Evolutionary conservation across 352 stramenopile species (phyloP).

Genomic region (Pythium coloratum): DNA sequence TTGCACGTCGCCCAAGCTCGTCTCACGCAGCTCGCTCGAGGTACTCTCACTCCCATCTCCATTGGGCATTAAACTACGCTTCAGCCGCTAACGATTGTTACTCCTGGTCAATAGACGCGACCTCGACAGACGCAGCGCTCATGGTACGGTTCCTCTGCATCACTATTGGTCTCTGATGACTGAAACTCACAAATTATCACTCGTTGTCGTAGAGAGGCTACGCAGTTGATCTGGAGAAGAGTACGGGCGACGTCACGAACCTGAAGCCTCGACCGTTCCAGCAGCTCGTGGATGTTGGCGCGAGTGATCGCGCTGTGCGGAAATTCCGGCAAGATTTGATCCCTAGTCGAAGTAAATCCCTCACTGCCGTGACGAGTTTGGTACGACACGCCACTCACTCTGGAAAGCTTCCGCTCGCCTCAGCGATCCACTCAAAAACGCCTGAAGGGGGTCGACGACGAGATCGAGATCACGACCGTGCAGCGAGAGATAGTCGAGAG

Average conservation of each 20-base stretch:
- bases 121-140: conserved; percentile 60
- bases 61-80: background rate
- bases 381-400: conserved; percentile 23
- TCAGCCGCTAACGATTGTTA: background rate
- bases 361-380: conserved; percentile 42
- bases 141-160: conserved; percentile 30
- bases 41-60: conserved; percentile 21
- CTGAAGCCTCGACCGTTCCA: conserved; percentile 41
- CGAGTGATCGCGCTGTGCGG: conserved; percentile 61
- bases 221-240: conserved; percentile 46
- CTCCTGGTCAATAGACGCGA: conserved; percentile 44
- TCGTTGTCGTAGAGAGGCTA: conserved; percentile 41
- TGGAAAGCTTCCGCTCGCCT: conserved; percentile 14
- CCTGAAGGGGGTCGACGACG: conserved; percentile 7
- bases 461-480: conserved; percentile 4
- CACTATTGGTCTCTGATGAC: too few species aligned
- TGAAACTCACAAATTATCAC: too few species aligned
- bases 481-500: conserved; percentile 40
- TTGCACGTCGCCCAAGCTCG: conserved; percentile 74
- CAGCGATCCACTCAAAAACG: background rate
- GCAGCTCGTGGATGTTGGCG: conserved; percentile 49
- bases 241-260: conserved; percentile 28
- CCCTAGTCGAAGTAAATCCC: conserved; percentile 50
- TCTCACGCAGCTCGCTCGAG: conserved; percentile 60
- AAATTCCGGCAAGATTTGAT: conserved; percentile 72